Conservation (phyloP, 441 rosid genomes). For the Capsella rubella region DNA sequence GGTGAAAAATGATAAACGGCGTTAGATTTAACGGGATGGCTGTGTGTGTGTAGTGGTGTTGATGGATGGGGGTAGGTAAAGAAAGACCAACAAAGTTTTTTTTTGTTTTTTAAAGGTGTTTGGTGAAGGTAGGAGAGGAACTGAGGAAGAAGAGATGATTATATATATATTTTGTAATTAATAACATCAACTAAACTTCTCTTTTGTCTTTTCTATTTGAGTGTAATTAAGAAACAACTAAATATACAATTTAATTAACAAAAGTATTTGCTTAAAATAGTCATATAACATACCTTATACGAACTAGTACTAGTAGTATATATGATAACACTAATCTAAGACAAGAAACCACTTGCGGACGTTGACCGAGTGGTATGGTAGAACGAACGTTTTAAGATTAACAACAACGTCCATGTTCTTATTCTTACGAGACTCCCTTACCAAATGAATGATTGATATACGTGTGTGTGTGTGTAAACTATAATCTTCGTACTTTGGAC, state of each 20-base stretch:
- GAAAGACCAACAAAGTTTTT: constrained; percentile 18
- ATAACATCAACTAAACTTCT: not conserved
- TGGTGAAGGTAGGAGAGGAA: constrained; percentile 38
- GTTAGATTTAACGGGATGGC: constrained; percentile 30
- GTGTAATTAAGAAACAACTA: not conserved
- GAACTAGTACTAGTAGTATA: no score
- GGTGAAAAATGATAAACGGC: constrained; percentile 34
- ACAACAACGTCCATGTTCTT: no score
- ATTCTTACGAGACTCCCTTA: no score
- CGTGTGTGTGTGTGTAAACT: no score
- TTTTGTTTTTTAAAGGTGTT: constrained; percentile 17
- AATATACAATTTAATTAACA: not conserved
- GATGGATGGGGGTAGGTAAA: constrained; percentile 41
- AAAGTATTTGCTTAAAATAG: not conserved
- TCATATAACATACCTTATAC: not conserved
- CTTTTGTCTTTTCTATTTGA: constrained; percentile 4
- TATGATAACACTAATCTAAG: no score
- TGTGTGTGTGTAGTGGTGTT: constrained; percentile 29
- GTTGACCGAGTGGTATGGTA: no score
- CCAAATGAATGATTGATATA: no score
- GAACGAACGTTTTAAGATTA: no score
- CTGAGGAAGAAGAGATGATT: no score
- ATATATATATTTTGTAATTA: not conserved
- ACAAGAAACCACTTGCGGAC: no score
- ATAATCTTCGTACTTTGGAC: no score